These are phyloP conservation scores for Acanthamoeba lenticulata DNA, from an alignment of 208 protist genomes.

Conservation along the genomic window DNA sequence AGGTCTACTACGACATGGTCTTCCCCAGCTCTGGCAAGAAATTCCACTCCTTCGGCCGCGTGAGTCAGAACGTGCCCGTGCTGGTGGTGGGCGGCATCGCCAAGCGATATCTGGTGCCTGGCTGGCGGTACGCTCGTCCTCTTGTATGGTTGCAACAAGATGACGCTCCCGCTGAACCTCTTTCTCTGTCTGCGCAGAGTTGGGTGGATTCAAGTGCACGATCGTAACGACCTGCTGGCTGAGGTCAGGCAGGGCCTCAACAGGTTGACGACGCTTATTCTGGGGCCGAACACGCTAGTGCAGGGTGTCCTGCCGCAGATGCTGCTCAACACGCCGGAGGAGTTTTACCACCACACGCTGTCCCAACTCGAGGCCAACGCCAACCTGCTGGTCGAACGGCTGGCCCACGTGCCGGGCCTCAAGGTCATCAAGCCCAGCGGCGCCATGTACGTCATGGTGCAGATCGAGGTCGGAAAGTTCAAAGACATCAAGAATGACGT, in stretches of 20 bases:
- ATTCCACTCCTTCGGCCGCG: conserved; percentile 90
- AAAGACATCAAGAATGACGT: conserved; percentile 86
- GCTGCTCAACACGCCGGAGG: conserved; percentile 85
- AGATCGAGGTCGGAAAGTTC: conserved; percentile 88
- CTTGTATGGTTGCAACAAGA: conserved; percentile 85
- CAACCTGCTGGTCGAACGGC: conserved; percentile 74
- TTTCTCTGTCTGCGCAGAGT: conserved; percentile 51
- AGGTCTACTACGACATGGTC: conserved; percentile 95
- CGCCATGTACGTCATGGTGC: conserved; percentile 93
- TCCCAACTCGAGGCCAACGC: conserved; percentile 84
- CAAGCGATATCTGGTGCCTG: conserved; percentile 93
- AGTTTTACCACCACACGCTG: conserved; percentile 81
- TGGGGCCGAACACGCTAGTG: conserved; percentile 91
- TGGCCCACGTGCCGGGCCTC: conserved; percentile 84
- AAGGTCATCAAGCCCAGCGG: conserved; percentile 85
- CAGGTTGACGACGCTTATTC: conserved; percentile 83
- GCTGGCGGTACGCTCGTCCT: conserved; percentile 93
- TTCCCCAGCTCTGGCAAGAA: conserved; percentile 82
- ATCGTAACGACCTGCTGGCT: neutral
- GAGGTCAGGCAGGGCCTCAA: conserved; percentile 65
- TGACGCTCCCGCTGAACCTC: neutral
- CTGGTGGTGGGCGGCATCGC: conserved; percentile 92
- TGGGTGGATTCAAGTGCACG: neutral
- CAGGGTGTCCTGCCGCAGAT: conserved; percentile 91
- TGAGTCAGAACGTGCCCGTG: conserved; percentile 90